Evolutionary conservation across 139 green algal genomes (phyloP).

Genomic region (Chlorella sp.): DNA sequence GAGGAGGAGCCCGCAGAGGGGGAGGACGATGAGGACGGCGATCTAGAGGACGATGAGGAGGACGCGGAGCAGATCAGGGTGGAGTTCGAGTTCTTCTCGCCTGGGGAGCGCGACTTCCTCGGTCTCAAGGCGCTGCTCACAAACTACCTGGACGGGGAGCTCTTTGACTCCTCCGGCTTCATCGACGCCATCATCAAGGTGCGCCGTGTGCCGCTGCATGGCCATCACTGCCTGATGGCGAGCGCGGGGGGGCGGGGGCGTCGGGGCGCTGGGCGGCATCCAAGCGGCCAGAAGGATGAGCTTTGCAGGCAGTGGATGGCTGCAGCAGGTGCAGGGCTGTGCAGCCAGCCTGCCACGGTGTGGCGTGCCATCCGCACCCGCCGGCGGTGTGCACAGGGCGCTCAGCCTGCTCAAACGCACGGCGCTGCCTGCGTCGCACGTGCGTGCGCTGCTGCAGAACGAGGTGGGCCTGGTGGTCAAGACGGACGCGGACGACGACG

Average conservation of each 20-base stretch:
- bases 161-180: constrained; percentile 62
- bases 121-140: constrained; percentile 74
- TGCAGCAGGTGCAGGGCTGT: too few relatives aligned
- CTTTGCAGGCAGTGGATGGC: too few relatives aligned
- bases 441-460: too few relatives aligned
- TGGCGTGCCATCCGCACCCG: too few relatives aligned
- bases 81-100: constrained; percentile 86
- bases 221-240: too few relatives aligned
- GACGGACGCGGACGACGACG: constrained; percentile 68
- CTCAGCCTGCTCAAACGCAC: too few relatives aligned
- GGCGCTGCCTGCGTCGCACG: background rate
- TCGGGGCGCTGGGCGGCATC: too few relatives aligned
- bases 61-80: constrained; percentile 61
- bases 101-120: constrained; percentile 79
- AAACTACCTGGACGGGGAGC: constrained; percentile 68
- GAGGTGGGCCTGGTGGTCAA: constrained; percentile 84
- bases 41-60: background rate
- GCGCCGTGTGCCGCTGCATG: background rate
- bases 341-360: too few relatives aligned
- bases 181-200: constrained; percentile 76
- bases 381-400: too few relatives aligned
- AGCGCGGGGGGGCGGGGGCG: too few relatives aligned
- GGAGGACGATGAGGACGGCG: background rate
- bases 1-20: background rate
- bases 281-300: too few relatives aligned